A percentile compares a stretch with the other conserved stretches of the same genome.
Conservation (phyloP, 768 basidiomycete species). For the Chlorophyllum brunneum region DNA sequence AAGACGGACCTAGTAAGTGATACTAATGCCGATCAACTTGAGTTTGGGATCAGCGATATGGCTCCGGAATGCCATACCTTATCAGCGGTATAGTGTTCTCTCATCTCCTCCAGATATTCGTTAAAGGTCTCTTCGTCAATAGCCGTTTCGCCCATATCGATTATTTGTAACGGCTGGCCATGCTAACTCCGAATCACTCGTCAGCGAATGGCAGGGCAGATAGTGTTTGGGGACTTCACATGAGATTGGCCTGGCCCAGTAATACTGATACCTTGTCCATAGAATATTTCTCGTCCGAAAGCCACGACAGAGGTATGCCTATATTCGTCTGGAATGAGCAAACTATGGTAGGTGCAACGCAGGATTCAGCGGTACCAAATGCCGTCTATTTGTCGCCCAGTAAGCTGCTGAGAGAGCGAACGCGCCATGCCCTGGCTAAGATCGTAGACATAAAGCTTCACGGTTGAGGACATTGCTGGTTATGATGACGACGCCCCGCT, state of each 20-base stretch:
- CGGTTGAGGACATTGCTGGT: conserved; percentile 33
- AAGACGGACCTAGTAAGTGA: conserved; percentile 67
- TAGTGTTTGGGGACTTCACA: conserved; percentile 38
- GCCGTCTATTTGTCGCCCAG: conserved; percentile 88
- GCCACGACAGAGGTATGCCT: conserved; percentile 92
- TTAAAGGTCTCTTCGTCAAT: conserved; percentile 83
- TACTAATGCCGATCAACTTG: conserved; percentile 46
- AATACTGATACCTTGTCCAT: conserved; percentile 79
- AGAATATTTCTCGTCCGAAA: conserved; percentile 83
- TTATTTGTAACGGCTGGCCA: conserved; percentile 63
- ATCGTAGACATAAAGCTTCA: conserved; percentile 89
- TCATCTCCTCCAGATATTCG: conserved; percentile 77
- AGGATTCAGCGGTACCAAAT: conserved; percentile 60
- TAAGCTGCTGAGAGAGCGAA: conserved; percentile 73
- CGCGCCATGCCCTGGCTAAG: conserved; percentile 84
- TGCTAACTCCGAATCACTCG: conserved; percentile 41
- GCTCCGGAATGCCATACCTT: conserved; percentile 49
- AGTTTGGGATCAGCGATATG: background rate
- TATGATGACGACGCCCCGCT: background rate
- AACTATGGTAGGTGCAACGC: background rate
- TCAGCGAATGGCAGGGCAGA: background rate
- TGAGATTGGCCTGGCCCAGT: conserved; percentile 78
- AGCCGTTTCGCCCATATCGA: conserved; percentile 76
- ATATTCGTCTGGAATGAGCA: background rate
- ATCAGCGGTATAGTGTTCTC: conserved; percentile 82